phyloP scores from a whole-genome alignment of 2,329 filamentous ascomycete species.

The Sclerotinia glacialis region DNA sequence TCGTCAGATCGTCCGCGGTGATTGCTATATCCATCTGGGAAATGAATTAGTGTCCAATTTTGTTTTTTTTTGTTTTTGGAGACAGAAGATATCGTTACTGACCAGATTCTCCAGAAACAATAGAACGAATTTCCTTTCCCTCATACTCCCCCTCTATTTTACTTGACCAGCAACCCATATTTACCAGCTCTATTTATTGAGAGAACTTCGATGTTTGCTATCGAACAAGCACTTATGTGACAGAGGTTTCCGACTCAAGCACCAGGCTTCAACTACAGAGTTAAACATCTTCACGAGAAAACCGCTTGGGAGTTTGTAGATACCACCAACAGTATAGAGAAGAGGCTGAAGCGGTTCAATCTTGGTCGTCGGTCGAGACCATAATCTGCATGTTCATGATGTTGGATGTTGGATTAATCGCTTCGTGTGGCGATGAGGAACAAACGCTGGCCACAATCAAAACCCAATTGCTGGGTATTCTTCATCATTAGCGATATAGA shows the following conservation, averaged over 20 bases:
- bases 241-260: background rate
- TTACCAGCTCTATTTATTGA: too few species aligned
- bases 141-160: background rate
- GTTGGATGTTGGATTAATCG: slow-evolving; percentile 10
- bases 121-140: background rate
- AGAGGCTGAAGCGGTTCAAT: background rate
- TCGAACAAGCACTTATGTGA: background rate
- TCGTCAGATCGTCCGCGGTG: background rate
- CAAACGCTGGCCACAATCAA: slow-evolving; percentile 5
- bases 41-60: background rate
- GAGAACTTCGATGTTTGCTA: background rate
- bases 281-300: background rate
- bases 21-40: background rate
- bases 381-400: background rate
- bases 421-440: background rate
- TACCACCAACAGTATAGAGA: background rate
- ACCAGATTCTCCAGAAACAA: background rate
- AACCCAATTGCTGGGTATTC: background rate
- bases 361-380: background rate
- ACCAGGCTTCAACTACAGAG: background rate
- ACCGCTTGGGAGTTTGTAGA: background rate
- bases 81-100: background rate
- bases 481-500: background rate
- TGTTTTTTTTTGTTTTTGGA: too few species aligned
- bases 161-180: slow-evolving; percentile 14